Evolutionary conservation across 179 eudicot species (phyloP), one percentile per base, ranked within the genome.

Genomic region (Silene coronaria): DNA sequence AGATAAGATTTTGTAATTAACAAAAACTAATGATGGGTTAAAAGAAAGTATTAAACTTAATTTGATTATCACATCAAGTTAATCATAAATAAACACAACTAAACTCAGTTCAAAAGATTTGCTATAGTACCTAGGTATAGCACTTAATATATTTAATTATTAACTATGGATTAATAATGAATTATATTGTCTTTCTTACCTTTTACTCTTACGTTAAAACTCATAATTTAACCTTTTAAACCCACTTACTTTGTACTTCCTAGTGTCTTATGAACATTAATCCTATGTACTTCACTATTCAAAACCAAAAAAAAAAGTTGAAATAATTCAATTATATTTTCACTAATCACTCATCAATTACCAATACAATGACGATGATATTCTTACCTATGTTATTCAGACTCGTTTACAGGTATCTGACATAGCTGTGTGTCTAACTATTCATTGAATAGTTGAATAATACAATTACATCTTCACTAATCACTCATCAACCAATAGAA

Each of bases 121-220:
- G 69, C 4, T 65, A 63, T 63, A 63, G 67, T 63, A 63, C 34
- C 36, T 63, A 10, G 46, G 19, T 17, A 51, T 51, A 51, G 58
- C 19, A 51, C 58, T 51, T 51, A 3, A 51, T 6, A 51, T 6
- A 38, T 38, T 38, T 38, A 38, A 38, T 13, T 38, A 38, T 38
- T 8, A 36, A 38, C 46, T 9, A 38, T 38, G 13, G 46, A 38
- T n/a, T n/a, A n/a, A n/a, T n/a, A n/a, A n/a, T 14, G 19, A 14
- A 51, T 51, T 51, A 51, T 51, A 6, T 48, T 48, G 55, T 48
- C 19, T 66, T 42, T 45, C 72, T 69, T 69, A 45, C 58, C 58
- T 69, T 69, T 69, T 69, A 69, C 72, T 69, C 72, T 69, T 69
- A 69, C 72, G 34, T 69, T 69, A 69, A 23, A 23, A 22, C 57